Evolutionary conservation across 352 stramenopile species (phyloP).

Genomic region (Phytophthora hibernalis): DNA sequence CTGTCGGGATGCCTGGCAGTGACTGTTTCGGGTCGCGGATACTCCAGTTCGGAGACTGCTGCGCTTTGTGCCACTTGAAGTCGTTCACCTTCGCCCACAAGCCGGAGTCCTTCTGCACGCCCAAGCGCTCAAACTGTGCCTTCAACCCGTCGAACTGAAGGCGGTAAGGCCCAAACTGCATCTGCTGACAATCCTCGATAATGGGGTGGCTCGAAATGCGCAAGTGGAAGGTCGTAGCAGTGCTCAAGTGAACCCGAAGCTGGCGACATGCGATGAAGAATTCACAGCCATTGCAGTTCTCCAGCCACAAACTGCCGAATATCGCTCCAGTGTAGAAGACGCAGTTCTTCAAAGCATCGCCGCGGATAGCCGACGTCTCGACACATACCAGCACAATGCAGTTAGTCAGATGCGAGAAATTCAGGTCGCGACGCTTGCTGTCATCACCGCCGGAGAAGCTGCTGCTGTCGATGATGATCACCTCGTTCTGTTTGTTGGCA

Average conservation of each 20-base stretch:
- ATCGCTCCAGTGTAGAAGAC: conserved; percentile 81
- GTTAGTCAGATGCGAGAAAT: conserved; percentile 73
- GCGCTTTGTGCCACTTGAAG: conserved; percentile 91
- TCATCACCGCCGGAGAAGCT: conserved; percentile 46
- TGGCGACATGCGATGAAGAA: conserved; percentile 88
- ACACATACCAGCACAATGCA: conserved; percentile 75
- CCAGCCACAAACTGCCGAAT: conserved; percentile 86
- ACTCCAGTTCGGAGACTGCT: conserved; percentile 90
- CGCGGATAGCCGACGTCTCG: conserved; percentile 79
- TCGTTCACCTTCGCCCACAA: conserved; percentile 92
- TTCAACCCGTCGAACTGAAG: conserved; percentile 70
- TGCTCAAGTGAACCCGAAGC: conserved; percentile 85
- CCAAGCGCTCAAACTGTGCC: conserved; percentile 64
- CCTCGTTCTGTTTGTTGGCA: conserved; percentile 58
- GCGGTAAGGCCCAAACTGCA: conserved; percentile 83
- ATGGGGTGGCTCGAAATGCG: conserved; percentile 89
- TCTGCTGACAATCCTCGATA: conserved; percentile 89
- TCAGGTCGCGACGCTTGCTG: conserved; percentile 67
- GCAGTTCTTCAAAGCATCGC: conserved; percentile 72
- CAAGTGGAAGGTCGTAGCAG: conserved; percentile 76
- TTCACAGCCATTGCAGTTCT: conserved; percentile 78
- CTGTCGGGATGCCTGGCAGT: conserved; percentile 44
- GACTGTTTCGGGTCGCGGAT: conserved; percentile 60
- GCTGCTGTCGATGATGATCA: conserved; percentile 72
- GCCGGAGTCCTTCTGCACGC: conserved; percentile 59